Percentiles rank a stretch among this genome's conserved stretches.
Conservation (phyloP, 352 stramenopile species). For the Globisporangium spiculum region DNA sequence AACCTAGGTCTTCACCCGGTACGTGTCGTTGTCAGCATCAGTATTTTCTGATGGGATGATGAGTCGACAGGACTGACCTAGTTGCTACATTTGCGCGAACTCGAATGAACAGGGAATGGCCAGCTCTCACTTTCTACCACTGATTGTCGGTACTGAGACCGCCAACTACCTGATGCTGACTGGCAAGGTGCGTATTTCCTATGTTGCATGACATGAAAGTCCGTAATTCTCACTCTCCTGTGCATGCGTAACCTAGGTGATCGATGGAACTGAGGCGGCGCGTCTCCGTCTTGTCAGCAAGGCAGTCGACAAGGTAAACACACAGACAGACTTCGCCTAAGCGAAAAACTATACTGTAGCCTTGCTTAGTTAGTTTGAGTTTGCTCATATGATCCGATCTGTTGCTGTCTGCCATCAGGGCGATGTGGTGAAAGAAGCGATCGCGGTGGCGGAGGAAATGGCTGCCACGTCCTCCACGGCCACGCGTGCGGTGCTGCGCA, state of each 20-base stretch:
- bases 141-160: constrained; percentile 51
- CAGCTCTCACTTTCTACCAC: constrained; percentile 74
- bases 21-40: not conserved
- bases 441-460: constrained; percentile 58
- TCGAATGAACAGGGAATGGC: constrained; percentile 67
- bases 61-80: not conserved
- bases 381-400: no score
- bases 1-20: constrained; percentile 81
- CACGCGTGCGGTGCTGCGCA: constrained; percentile 60
- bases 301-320: constrained; percentile 29
- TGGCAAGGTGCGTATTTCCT: constrained; percentile 36
- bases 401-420: constrained; percentile 16
- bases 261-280: constrained; percentile 63
- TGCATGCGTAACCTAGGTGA: constrained; percentile 22
- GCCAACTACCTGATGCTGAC: constrained; percentile 76
- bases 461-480: constrained; percentile 60
- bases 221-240: not conserved
- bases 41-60: not conserved
- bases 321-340: no score
- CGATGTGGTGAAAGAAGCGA: constrained; percentile 44
- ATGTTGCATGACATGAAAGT: not conserved
- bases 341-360: no score
- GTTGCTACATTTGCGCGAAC: not conserved
- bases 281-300: constrained; percentile 51
- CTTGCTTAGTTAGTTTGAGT: no score